A percentile compares a stretch with the other conserved stretches of the same genome.
phyloP scores from a whole-genome alignment of 371 early-diverging fungal species.

The Fennellomyces sp. region DNA sequence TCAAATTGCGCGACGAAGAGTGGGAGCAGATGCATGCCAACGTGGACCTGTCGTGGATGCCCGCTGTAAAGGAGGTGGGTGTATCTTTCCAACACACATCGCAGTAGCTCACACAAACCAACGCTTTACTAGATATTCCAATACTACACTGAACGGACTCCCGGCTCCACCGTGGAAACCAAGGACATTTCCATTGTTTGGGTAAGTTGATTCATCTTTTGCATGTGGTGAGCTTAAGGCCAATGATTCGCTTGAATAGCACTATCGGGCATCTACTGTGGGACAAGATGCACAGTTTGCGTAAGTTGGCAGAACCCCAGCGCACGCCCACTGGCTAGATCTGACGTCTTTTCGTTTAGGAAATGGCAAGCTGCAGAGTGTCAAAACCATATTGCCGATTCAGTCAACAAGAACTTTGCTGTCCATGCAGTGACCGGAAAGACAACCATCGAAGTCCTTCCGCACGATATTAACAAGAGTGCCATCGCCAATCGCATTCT shows the following conservation, averaged over 20 bases:
- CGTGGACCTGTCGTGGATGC: conserved; percentile 85
- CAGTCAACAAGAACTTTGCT: conserved; percentile 82
- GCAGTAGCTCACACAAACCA: neutral
- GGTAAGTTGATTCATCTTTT: conserved; percentile 30
- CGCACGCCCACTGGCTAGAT: too few species aligned
- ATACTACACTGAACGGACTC: conserved; percentile 91
- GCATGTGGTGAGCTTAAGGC: too few species aligned
- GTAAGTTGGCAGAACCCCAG: too few species aligned
- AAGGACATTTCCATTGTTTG: conserved; percentile 87
- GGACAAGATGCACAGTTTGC: conserved; percentile 77
- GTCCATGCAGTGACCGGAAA: conserved; percentile 91
- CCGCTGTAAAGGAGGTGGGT: conserved; percentile 73
- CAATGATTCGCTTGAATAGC: conserved; percentile 5
- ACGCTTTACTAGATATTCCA: conserved; percentile 83
- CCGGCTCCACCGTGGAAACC: conserved; percentile 82
- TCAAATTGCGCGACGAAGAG: conserved; percentile 63
- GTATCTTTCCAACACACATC: conserved; percentile 56
- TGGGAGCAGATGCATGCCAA: conserved; percentile 85
- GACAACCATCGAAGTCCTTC: conserved; percentile 87
- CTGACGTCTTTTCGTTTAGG: conserved; percentile 34
- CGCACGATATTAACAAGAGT: conserved; percentile 73
- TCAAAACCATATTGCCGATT: conserved; percentile 85
- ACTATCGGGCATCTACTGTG: conserved; percentile 83
- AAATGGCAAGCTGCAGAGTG: conserved; percentile 87
- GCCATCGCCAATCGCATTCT: conserved; percentile 59